Percentiles rank a stretch among this genome's conserved stretches.
These are phyloP conservation scores for Talaromyces trachyspermus DNA, from an alignment of 495 filamentous ascomycete genomes.

Conservation along the genomic window DNA sequence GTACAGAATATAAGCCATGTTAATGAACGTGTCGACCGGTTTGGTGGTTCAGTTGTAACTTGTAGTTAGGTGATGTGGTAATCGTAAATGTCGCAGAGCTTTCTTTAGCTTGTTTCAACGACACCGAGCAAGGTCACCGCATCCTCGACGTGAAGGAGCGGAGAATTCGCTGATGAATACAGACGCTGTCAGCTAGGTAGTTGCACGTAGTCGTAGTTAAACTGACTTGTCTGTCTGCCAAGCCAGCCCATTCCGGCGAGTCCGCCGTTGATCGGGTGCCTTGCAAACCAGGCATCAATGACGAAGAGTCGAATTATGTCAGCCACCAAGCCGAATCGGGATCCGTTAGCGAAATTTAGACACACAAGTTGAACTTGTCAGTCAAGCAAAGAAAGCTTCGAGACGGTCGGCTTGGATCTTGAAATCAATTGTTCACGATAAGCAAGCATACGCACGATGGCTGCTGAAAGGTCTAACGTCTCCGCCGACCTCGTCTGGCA, in stretches of 20 bases:
- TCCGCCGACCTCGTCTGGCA: slow-evolving; percentile 89
- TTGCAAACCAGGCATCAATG: background rate
- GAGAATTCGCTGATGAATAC: too few species aligned
- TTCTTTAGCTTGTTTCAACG: too few species aligned
- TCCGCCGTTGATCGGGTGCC: background rate
- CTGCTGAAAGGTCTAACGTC: slow-evolving; percentile 50
- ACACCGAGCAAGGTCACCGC: too few species aligned
- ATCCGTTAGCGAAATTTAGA: slow-evolving; percentile 5
- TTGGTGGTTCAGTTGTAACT: too few species aligned
- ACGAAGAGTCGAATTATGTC: background rate
- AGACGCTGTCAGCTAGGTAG: too few species aligned
- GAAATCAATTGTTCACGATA: background rate
- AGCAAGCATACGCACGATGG: slow-evolving; percentile 25
- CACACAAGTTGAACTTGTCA: too few species aligned
- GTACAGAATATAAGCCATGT: slow-evolving; percentile 75
- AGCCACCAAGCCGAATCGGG: slow-evolving; percentile 4
- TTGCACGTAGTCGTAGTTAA: too few species aligned
- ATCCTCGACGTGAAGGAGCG: too few species aligned
- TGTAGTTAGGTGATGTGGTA: too few species aligned
- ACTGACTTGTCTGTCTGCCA: too few species aligned
- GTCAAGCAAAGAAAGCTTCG: background rate
- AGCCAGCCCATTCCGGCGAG: background rate
- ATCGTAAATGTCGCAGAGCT: background rate
- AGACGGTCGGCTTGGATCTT: too few species aligned
- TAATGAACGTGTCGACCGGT: too few species aligned